Base-by-base conservation (phyloP, 2,329 filamentous ascomycete genomes). In the Cytospora schulzeri region DNA sequence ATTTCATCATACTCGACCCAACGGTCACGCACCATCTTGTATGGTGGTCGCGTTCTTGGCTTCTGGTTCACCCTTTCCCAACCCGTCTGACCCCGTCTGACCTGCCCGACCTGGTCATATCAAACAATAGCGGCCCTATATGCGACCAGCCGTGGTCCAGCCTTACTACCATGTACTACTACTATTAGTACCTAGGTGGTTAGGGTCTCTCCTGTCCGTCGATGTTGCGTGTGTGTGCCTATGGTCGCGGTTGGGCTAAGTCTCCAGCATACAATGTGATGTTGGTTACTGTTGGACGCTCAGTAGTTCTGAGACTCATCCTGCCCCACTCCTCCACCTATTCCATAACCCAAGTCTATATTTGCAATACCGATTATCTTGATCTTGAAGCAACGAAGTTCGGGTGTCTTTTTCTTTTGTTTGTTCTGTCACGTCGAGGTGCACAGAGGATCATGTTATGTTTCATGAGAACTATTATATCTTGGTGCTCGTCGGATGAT, bases 241-340 rank as follows among this genome's bases (percentile, higher is more conserved):
- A 28, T 19, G 6, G 48, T n/a, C n/a, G 26, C 29, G 19, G 4
- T 45, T 45, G 12, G 24, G 51, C 35, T 45, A 67, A 56, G 33
- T 62, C 52, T 57, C 60, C 31, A 60, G 52, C 57, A 33, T 35
- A 38, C 50, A 38, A 55, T 22, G 53, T 53, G 31, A 57, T 48
- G 7, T 15, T 55, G 11, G 51, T n/a, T 31, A n/a, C 52, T 29
- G 22, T 67, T 67, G 66, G 63, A 55, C 29, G 60, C 60, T 62
- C 60, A 45, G 60, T 62, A 62, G 60, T 62, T 51, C 52, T 62
- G 60, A 62, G 60, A 35, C 52, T 28, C n/a, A 56, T 35, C n/a
- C 45, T 6, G 6, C 9, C 38, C 38, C 52, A 55, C 54, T 38
- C 33, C 31, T 55, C 26, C 38, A n/a, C 52, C 28, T n/a, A 8